Base-by-base conservation (phyloP, 257 asterid species). In the Orobanche coerulescens region DNA sequence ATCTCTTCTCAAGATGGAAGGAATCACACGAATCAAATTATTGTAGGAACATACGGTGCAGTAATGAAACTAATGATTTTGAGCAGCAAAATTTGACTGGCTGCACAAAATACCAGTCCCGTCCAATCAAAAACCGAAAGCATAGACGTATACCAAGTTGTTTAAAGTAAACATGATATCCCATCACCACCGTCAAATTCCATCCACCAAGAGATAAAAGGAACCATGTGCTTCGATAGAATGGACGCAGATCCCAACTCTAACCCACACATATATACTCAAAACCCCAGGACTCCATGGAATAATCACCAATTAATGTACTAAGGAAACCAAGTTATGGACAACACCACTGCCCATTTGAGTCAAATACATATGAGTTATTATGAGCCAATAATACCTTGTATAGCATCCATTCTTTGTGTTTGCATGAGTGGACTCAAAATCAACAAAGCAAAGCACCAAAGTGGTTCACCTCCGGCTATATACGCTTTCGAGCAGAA, bases 381-480 rank as follows among this genome's bases (percentile, higher is more conserved):
- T 16, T n/a, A 51, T 15, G 62, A 49, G 72, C 9, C 20, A 43
- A 54, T 25, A 71, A 63, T 49, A 85, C 95, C n/a, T n/a, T n/a
- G n/a, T n/a, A n/a, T n/a, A n/a, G n/a, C n/a, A n/a, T n/a, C n/a
- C n/a, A n/a, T n/a, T 93, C 78, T 88, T 88, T 16, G 90, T 80
- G 54, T 88, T 93, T 36, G 96, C 93, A 79, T 82, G 84, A 48
- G 88, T 67, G 95, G 93, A 65, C 84, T 83, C 53, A 69, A 88
- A 88, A 72, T 88, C 95, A 73, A 85, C 93, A 33, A 88, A 83
- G 75, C 96, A 88, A 57, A 85, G 92, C 44, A 81, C 81, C 62
- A n/a, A n/a, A 85, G 67, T 1, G 84, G 90, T 7, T 83, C 84
- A 15, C 88, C 92, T 25, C 85, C 88, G 81, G 49, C 95, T 88